These are phyloP conservation scores for Lathyrus oleraceus DNA, from an alignment of 306 rosid genomes.

Conservation along the genomic window DNA sequence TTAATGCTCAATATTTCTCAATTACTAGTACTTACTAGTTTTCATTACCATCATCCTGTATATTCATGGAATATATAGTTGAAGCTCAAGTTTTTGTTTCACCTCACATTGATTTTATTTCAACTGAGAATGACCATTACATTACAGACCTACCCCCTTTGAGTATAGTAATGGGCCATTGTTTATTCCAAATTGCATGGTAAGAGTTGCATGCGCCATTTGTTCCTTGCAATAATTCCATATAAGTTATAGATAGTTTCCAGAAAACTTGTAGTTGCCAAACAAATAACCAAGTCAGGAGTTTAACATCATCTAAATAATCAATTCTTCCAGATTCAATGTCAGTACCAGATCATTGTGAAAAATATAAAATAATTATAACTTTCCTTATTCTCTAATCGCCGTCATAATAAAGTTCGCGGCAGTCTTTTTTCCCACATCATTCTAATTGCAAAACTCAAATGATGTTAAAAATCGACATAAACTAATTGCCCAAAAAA, in stretches of 20 bases:
- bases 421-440: background rate
- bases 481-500: constrained; percentile 2
- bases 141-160: background rate
- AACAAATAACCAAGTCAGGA: background rate
- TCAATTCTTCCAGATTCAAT: background rate
- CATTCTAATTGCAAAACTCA: background rate
- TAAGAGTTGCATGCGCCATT: background rate
- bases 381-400: background rate
- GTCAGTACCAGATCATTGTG: background rate
- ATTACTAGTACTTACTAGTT: background rate
- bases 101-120: background rate
- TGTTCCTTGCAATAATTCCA: background rate
- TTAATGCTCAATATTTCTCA: background rate
- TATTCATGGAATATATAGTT: background rate
- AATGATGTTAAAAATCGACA: constrained; percentile 7
- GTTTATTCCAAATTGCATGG: background rate
- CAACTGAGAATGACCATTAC: too few relatives aligned
- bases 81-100: background rate
- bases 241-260: background rate
- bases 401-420: background rate
- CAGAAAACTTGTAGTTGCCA: background rate
- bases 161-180: background rate
- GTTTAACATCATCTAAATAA: background rate
- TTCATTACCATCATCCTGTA: background rate
- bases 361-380: background rate